Percentiles rank a stretch among this genome's conserved stretches.
Conservation (phyloP, 441 rosid species). For the Brassica balearica region DNA sequence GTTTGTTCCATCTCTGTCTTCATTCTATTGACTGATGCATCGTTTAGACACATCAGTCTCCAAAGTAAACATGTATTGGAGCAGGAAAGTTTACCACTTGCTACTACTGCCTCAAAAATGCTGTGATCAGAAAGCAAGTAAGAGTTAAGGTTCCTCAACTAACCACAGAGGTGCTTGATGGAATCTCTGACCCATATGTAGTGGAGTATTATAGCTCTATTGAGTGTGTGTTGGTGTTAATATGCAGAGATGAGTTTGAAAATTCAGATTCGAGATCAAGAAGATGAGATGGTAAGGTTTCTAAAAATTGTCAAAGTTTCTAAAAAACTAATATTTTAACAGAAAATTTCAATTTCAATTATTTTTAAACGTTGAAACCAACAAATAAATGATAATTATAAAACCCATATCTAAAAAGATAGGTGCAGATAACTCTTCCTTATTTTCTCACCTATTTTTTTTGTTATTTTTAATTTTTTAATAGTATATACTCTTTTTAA, state of each 20-base stretch:
- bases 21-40: neutral
- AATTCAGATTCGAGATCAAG: neutral
- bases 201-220: neutral
- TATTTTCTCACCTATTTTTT: no score
- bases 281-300: neutral
- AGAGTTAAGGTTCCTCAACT: neutral
- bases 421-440: no score
- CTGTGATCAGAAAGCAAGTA: no score
- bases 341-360: no score
- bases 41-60: neutral
- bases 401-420: no score
- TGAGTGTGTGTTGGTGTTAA: neutral
- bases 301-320: no score
- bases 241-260: neutral
- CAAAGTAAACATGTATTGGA: neutral
- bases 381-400: no score
- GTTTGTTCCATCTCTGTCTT: neutral
- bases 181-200: neutral
- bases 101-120: neutral
- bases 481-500: no score
- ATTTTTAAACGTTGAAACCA: no score
- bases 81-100: neutral
- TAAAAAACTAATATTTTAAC: no score
- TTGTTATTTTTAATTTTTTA: no score
- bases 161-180: neutral